Evolutionary conservation across 2,329 filamentous ascomycete genomes (phyloP).

Genomic region (Arthrobotrys megalospora): DNA sequence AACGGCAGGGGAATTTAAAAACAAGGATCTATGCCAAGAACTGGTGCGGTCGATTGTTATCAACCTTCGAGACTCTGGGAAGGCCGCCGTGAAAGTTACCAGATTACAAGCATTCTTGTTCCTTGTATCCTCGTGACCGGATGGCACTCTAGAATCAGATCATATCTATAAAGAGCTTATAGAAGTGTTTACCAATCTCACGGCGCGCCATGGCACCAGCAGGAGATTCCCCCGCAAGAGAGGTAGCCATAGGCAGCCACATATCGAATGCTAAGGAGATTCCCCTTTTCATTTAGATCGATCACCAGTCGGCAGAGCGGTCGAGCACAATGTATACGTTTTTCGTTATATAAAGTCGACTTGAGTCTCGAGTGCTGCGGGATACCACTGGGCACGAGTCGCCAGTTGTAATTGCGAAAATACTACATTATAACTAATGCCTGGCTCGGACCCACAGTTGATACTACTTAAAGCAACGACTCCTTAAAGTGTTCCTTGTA

Average conservation of each 20-base stretch:
- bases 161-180: neutral
- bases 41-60: neutral
- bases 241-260: conserved; percentile 12
- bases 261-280: conserved; percentile 1
- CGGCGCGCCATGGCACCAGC: neutral
- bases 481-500: neutral
- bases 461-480: neutral
- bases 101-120: neutral
- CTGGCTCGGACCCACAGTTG: neutral
- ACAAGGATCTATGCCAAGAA: conserved; percentile 6
- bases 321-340: too few relatives aligned
- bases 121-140: neutral
- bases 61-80: too few relatives aligned
- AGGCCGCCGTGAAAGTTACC: too few relatives aligned
- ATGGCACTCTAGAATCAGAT: neutral
- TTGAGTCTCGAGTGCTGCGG: too few relatives aligned
- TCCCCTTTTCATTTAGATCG: conserved; percentile 8
- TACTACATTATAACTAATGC: too few relatives aligned
- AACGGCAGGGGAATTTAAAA: neutral
- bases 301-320: neutral
- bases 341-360: too few relatives aligned
- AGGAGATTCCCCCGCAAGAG: neutral
- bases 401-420: too few relatives aligned
- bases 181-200: neutral
- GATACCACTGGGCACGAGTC: too few relatives aligned